These are phyloP conservation scores for Hygrophila difformis DNA, from an alignment of 257 asterid species.

Conservation along the genomic window DNA sequence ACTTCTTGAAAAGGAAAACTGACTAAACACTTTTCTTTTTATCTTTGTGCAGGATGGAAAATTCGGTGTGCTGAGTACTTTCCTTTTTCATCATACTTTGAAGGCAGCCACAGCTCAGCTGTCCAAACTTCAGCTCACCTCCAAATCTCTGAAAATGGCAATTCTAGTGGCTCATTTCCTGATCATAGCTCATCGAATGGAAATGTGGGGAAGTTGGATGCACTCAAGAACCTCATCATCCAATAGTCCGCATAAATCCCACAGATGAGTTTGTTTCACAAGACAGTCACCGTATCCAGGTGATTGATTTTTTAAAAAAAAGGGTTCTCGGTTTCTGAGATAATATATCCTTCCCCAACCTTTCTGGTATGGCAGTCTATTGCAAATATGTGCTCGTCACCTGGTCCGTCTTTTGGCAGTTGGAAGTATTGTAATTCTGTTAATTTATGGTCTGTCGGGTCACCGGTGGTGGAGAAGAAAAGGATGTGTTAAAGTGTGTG, in stretches of 20 bases:
- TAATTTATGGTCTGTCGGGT: no score
- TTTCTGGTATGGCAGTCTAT: no score
- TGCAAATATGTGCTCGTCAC: no score
- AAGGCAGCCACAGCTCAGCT: constrained; percentile 67
- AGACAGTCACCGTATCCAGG: constrained; percentile 6
- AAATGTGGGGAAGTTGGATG: constrained; percentile 39
- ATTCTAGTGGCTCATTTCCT: constrained; percentile 16
- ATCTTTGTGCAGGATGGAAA: constrained; percentile 67
- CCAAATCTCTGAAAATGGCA: constrained; percentile 48
- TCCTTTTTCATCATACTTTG: constrained; percentile 67
- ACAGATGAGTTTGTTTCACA: constrained; percentile 16
- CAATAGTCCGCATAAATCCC: constrained; percentile 25
- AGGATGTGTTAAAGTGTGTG: no score
- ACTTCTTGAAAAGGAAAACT: no score
- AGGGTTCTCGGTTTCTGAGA: no score
- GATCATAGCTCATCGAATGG: constrained; percentile 49
- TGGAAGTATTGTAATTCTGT: no score
- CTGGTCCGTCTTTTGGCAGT: no score
- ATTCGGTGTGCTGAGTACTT: constrained; percentile 66
- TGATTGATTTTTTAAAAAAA: no score
- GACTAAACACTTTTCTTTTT: no score
- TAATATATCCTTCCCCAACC: no score
- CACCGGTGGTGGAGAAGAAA: no score
- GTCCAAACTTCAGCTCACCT: constrained; percentile 13
- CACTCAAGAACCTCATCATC: constrained; percentile 43